Evolutionary conservation across 2,329 filamentous ascomycete species (phyloP), one percentile per base, ranked within the genome.

Genomic region (Apiospora arundinis): DNA sequence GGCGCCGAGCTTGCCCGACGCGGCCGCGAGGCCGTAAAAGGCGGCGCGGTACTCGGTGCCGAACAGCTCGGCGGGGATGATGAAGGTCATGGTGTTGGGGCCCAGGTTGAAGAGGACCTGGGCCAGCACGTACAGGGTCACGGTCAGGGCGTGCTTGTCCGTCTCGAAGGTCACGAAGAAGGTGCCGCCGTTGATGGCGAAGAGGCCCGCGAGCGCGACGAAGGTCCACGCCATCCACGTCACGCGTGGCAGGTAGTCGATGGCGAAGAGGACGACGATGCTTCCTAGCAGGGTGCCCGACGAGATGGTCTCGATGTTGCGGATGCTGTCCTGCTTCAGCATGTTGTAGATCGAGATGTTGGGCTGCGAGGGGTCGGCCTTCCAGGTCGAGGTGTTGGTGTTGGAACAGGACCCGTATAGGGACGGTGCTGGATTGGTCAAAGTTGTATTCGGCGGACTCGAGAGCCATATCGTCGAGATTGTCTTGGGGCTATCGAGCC

Each of bases 61-160:
- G 77, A 92, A 92, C 60, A 90, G 86, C 76, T 92, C 90, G 56
- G 88, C 89, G 1, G 90, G 89, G 18, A 91, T 86, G 70, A 91
- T 88, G 75, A 92, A 91, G 0, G 89, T 91, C 18, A 90, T 84
- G 0, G 87, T 89, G 75, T 91, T 91, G 52, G 88, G 88, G 4
- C 67, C 67, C 77, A 89, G 85, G 73, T 89, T 88, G 74, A 89
- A 88, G 72, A 87, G 79, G 73, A 88, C 86, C 71, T 88, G 86
- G 49, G 85, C 86, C 18, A 88, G 78, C 18, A 87, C 86, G 37
- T 88, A 86, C 65, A 86, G 80, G 1, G 84, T 82, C 0, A 88
- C 82, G 1, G 85, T 88, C 11, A 77, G 66, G 12, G 73, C 72
- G 69, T 77, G 71, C 40, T 72, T 72, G 45, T 76, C 73, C 14